Conservation (phyloP, 305 asterid species). For the Caryopteris hybrid region DNA sequence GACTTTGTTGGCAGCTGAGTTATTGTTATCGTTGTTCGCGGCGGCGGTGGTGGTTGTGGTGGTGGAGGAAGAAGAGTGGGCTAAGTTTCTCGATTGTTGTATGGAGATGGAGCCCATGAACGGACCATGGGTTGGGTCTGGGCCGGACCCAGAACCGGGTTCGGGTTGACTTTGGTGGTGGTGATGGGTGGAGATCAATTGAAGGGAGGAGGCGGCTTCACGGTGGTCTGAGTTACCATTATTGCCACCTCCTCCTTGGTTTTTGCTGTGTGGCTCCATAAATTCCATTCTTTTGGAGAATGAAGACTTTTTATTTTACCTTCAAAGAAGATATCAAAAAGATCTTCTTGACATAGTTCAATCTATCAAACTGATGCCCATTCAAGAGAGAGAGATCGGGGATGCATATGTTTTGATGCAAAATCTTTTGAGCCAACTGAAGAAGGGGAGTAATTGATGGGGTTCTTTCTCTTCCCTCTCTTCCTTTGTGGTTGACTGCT, state of each 20-base stretch:
- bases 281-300: slow-evolving; percentile 42
- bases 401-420: slow-evolving; percentile 20
- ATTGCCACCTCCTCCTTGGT: slow-evolving; percentile 14
- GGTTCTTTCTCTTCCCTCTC: too few relatives aligned
- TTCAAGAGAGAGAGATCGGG: slow-evolving; percentile 18
- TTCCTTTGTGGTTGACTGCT: too few relatives aligned
- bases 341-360: too few relatives aligned
- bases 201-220: slow-evolving; percentile 31
- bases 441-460: slow-evolving; percentile 49
- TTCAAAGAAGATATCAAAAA: too few relatives aligned
- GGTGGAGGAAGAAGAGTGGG: slow-evolving; percentile 27
- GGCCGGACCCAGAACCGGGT: slow-evolving; percentile 36
- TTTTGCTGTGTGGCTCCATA: slow-evolving; percentile 59
- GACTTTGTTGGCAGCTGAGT: slow-evolving; percentile 11
- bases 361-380: too few relatives aligned
- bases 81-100: slow-evolving; percentile 37
- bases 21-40: not conserved
- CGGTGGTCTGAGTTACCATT: slow-evolving; percentile 27
- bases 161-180: slow-evolving; percentile 46
- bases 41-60: not conserved
- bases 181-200: slow-evolving; percentile 27
- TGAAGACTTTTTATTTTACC: not conserved
- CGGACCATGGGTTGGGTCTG: slow-evolving; percentile 41
- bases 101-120: slow-evolving; percentile 54
- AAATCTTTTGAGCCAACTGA: slow-evolving; percentile 33